Evolutionary conservation across 352 stramenopile species (phyloP), one percentile per base, ranked within the genome.

Genomic region (Pythium aquatile): DNA sequence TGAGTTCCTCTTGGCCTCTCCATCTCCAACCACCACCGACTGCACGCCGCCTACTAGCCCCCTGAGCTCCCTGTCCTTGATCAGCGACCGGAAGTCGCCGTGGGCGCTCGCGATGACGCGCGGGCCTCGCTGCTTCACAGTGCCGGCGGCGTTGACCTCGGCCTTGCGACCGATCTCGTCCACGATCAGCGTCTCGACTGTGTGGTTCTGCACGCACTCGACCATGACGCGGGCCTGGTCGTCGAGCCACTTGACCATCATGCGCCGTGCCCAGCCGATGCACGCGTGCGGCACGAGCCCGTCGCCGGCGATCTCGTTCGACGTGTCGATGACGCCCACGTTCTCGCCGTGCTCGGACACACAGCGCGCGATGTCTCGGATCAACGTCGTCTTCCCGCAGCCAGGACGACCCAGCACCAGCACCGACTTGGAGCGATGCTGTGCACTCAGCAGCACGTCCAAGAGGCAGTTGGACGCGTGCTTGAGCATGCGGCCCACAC

Each of bases 191-290:
- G 83, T 91, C 56, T 88, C 61, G 17, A 94, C 89, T 9, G 87
- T 96, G 71, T 97, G 86, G 67, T 97, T 97, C 62, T 97, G 88
- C 28, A 97, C 83, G 55, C 81, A 93, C 75, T 97, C 89, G 49
- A 94, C 75, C 89, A 97, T 97, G 3, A 95, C 78, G 20, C 68
- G 60, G 17, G 71, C 75, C 70, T 95, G 88, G 9, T 77, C 69
- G 40, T 90, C 73, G 1, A 94, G 65, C n/a, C 72, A 81, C 33
- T 62, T 63, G 14, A 97, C 88, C 83, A 94, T 93, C 79, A 96
- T 91, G 32, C 88, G 83, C 33, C 87, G 59, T 29, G 87, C 77
- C 55, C 68, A 77, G 20, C 88, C 88, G 46, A 96, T 63, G 57
- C 85, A 94, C 30, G 48, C 52, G 61, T 97, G 88, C 26, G 86